A percentile compares a stretch with the other conserved stretches of the same genome.
These are phyloP conservation scores for Ensete ventricosum DNA, from an alignment of 176 grass and related monocot species.

Conservation along the genomic window DNA sequence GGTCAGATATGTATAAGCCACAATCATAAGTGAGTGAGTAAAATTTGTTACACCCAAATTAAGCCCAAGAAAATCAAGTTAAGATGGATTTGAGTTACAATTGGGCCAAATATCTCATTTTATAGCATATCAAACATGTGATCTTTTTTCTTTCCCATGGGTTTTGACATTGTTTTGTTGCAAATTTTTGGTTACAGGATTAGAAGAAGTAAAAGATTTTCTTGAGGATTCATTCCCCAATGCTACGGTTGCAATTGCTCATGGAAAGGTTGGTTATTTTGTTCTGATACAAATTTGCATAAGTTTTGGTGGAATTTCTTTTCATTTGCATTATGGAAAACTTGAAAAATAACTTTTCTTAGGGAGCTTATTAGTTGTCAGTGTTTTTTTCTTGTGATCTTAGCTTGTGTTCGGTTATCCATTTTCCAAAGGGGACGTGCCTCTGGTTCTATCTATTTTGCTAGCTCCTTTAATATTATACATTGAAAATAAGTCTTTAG, in stretches of 20 bases:
- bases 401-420: neutral
- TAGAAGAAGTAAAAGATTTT: slow-evolving; percentile 73
- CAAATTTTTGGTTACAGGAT: slow-evolving; percentile 35
- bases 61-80: neutral
- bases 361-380: neutral
- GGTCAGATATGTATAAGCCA: too few relatives aligned
- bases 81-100: neutral
- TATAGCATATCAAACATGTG: neutral
- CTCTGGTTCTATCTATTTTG: neutral
- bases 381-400: neutral
- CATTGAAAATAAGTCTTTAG: neutral
- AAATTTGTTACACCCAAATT: neutral
- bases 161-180: slow-evolving; percentile 30
- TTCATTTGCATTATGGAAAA: neutral
- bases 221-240: slow-evolving; percentile 50
- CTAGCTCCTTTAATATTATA: too few relatives aligned
- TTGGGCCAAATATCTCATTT: neutral
- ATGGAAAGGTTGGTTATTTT: slow-evolving; percentile 67
- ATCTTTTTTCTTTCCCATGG: slow-evolving; percentile 5
- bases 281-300: neutral
- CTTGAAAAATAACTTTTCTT: neutral
- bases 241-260: slow-evolving; percentile 64
- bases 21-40: neutral
- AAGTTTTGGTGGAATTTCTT: neutral
- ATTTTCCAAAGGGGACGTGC: neutral